Base-by-base conservation (phyloP, 345 rosid genomes). In the Dipteronia dyeriana region DNA sequence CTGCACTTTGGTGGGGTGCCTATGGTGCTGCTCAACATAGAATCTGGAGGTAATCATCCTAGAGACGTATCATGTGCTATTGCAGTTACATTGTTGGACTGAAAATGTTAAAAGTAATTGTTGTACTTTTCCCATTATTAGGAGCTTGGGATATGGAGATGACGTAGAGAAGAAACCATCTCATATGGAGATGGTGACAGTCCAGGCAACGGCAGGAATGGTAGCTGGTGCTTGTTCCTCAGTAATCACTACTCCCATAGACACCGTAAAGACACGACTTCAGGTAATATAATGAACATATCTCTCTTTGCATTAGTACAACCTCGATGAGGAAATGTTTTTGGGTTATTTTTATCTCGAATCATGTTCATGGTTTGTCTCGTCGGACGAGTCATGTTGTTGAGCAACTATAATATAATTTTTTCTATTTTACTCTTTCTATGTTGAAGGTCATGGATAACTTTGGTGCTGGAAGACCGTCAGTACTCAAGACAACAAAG, bases 1-100 rank as follows among this genome's bases (percentile, higher is more conserved):
- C 85, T 75, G 95, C 93, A 25, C 86, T 89, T 68, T 91, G 95
- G 95, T 91, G 93, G 93, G 93, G 88, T 17, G 80, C 78, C 51
- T 91, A 89, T 66, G 90, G 89, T 73, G 75, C 88, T 59, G 86
- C 90, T 65, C 89, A 91, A 72, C 89, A 80, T 74, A 38, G 87
- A 12, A 82, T 91, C 54, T 89, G 93, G 93, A 91, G 90, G 93
- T 85, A 54, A 9, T 53, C 29, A 25, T 56, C 72, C 49, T 47
- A 0, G 39, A 39, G 56, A 39, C 53, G 22, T 63, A 61, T 49
- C 17, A 34, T 56, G 12, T 39, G 8, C 49, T 4, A 7, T 47
- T 60, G 23, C 22, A 25, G 29, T 56, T 66, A 38, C 4, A 17
- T 43, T 34, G 9, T 47, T 38, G 25, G 23, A 67, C 59, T 53